phyloP scores from a whole-genome alignment of 1,139 yeast species.

The Pneumocystis oryctolagi region DNA sequence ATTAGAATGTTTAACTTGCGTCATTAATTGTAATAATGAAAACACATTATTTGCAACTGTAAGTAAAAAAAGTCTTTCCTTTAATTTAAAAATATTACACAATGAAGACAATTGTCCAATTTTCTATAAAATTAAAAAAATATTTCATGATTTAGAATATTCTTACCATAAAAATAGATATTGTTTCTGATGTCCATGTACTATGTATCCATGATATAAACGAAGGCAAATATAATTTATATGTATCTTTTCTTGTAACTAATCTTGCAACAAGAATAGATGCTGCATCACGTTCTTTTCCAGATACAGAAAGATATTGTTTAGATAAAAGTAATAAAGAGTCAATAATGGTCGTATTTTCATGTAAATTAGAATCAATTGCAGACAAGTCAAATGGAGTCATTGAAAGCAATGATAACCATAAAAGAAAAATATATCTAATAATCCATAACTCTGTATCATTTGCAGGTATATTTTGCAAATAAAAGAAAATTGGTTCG shows the following conservation, averaged over 20 bases:
- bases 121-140: background rate
- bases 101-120: background rate
- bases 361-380: conserved; percentile 19
- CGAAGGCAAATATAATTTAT: background rate
- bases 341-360: conserved; percentile 22
- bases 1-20: background rate
- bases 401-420: conserved; percentile 55
- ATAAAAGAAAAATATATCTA: conserved; percentile 44
- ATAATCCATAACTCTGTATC: conserved; percentile 35
- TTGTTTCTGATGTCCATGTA: conserved; percentile 5
- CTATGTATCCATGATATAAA: conserved; percentile 14
- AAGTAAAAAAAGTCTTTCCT: background rate
- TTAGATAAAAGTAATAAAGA: conserved; percentile 28
- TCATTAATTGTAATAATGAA: background rate
- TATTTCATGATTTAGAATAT: background rate
- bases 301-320: conserved; percentile 28
- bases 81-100: background rate
- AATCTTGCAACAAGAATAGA: conserved; percentile 30
- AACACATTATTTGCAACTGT: conserved; percentile 3
- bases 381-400: conserved; percentile 52
- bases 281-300: conserved; percentile 38
- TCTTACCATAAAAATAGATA: background rate
- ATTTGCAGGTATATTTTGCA: conserved; percentile 12
- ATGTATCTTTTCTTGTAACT: conserved; percentile 28
- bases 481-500: conserved; percentile 18